Evolutionary conservation across 2,329 filamentous ascomycete species (phyloP).

Genomic region (Podosphaera fusca): DNA sequence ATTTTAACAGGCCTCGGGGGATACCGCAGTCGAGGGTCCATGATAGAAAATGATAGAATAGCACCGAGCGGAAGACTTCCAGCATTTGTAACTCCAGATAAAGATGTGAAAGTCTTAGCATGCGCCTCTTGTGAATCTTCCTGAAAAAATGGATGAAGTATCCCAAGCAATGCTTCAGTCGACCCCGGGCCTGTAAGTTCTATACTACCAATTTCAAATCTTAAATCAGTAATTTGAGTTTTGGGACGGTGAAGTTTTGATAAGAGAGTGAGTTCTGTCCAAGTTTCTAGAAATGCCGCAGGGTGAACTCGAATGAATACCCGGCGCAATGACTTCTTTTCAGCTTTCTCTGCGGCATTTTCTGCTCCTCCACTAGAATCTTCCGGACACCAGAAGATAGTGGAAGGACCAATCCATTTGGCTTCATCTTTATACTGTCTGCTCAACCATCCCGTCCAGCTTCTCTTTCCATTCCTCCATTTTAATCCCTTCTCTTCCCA

Average conservation of each 20-base stretch:
- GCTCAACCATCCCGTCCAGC: conserved; percentile 32
- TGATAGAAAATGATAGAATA: conserved; percentile 46
- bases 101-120: conserved; percentile 25
- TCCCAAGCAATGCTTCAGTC: conserved; percentile 50
- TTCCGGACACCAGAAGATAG: conserved; percentile 45
- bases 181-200: conserved; percentile 50
- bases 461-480: conserved; percentile 43
- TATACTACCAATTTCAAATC: conserved; percentile 52
- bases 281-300: conserved; percentile 46
- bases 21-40: conserved; percentile 61
- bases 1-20: conserved; percentile 37
- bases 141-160: conserved; percentile 30
- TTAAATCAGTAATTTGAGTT: conserved; percentile 39
- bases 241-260: conserved; percentile 38
- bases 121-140: conserved; percentile 20
- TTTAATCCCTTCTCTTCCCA: conserved; percentile 42
- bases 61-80: conserved; percentile 45
- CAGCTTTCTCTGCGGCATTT: conserved; percentile 12
- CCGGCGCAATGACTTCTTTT: conserved; percentile 20
- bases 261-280: conserved; percentile 33
- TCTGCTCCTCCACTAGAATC: conserved; percentile 6
- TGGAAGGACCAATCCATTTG: conserved; percentile 46
- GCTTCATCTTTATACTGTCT: conserved; percentile 29
- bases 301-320: conserved; percentile 62
- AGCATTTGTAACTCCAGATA: conserved; percentile 40